These are phyloP conservation scores for Chaetomium sp. DNA, from an alignment of 2,329 filamentous ascomycete genomes.

Conservation along the genomic window DNA sequence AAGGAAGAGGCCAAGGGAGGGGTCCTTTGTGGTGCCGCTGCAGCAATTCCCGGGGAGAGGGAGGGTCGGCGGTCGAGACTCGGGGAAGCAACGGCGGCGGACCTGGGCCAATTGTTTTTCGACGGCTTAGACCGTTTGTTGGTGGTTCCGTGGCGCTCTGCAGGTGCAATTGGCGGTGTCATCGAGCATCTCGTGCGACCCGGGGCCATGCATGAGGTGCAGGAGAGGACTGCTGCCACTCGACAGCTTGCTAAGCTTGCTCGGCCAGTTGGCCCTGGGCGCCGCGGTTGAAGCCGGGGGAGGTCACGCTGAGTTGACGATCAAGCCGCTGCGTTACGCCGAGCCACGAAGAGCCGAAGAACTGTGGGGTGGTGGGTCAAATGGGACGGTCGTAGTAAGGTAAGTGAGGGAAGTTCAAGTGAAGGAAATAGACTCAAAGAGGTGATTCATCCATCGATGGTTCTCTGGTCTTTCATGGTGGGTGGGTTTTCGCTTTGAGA, in stretches of 20 bases:
- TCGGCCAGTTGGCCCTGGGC: not conserved
- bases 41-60: not conserved
- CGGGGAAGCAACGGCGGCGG: not conserved
- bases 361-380: not conserved
- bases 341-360: not conserved
- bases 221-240: slow-evolving; percentile 21
- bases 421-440: not conserved
- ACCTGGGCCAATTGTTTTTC: not conserved
- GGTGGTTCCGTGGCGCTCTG: slow-evolving; percentile 1
- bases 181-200: slow-evolving; percentile 19
- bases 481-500: no score
- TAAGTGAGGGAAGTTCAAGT: not conserved
- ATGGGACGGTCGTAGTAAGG: not conserved
- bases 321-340: not conserved
- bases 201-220: slow-evolving; percentile 11
- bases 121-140: not conserved
- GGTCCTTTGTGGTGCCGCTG: not conserved
- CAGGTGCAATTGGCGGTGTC: slow-evolving; percentile 9
- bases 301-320: slow-evolving; percentile 11
- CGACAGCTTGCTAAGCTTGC: slow-evolving; percentile 17
- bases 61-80: not conserved
- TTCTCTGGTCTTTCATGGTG: no score
- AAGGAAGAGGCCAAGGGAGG: not conserved
- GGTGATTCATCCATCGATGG: no score
- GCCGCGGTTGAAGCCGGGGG: not conserved